Evolutionary conservation across 2,329 filamentous ascomycete species (phyloP).

Genomic region (Talaromyces atroroseus): DNA sequence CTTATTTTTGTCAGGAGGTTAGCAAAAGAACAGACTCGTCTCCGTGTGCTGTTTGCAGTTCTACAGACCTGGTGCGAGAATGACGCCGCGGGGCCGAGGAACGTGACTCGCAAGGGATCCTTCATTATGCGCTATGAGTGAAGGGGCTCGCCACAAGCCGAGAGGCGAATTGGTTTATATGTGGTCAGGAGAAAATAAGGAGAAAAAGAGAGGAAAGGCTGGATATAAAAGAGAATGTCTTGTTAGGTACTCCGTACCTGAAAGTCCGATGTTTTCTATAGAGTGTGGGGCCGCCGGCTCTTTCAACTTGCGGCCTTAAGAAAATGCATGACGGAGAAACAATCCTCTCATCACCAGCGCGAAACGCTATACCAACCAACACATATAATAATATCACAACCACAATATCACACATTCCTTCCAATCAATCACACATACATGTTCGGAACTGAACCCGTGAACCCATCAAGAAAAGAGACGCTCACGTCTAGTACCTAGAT

Average conservation of each 20-base stretch:
- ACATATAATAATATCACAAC: not conserved
- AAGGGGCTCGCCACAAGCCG: not conserved
- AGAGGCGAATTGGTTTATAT: not conserved
- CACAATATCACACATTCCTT: not conserved
- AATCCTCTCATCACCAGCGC: not conserved
- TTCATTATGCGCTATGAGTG: slow-evolving; percentile 13
- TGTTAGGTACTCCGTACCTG: not conserved
- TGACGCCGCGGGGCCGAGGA: slow-evolving; percentile 59
- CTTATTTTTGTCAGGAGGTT: not conserved
- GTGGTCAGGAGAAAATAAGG: not conserved
- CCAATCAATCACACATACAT: not conserved
- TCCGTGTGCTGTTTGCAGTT: not conserved
- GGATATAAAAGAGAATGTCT: not conserved
- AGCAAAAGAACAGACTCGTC: not conserved
- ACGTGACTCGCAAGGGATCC: slow-evolving; percentile 41
- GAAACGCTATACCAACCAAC: not conserved
- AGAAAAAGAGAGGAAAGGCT: too few relatives aligned
- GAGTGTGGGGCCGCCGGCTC: too few relatives aligned
- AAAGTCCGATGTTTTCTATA: not conserved
- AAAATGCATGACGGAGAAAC: not conserved
- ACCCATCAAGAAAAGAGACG: not conserved
- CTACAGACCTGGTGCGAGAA: slow-evolving; percentile 62
- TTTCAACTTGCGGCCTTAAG: not conserved
- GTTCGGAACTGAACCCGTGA: not conserved
- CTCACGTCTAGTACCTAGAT: not conserved